Evolutionary conservation across 768 basidiomycete genomes (phyloP).

Genomic region (Lactarius hengduanensis): DNA sequence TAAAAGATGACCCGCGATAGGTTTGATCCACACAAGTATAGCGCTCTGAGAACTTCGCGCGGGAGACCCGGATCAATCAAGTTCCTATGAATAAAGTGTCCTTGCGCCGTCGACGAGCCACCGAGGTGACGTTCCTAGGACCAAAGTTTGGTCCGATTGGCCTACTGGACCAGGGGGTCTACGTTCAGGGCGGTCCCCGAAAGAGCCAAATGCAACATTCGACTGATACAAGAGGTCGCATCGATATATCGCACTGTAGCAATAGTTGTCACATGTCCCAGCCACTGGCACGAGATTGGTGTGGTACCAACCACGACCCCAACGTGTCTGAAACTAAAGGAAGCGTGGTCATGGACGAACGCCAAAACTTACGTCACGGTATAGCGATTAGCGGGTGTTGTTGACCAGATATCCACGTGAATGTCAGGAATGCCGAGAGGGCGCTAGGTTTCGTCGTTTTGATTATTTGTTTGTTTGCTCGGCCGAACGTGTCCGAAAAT

Average conservation of each 20-base stretch:
- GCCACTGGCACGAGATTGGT: neutral
- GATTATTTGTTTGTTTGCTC: too few species aligned
- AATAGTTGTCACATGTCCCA: neutral
- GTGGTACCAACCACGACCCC: too few species aligned
- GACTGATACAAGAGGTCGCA: too few species aligned
- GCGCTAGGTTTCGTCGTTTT: too few species aligned
- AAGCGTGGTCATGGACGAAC: too few species aligned
- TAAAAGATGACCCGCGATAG: neutral
- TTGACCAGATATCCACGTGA: neutral
- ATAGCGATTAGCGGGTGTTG: neutral
- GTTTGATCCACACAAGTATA: neutral
- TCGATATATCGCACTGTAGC: too few species aligned
- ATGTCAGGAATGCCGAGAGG: too few species aligned
- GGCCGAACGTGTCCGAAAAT: neutral
- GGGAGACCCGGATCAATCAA: neutral
- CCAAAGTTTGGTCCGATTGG: neutral
- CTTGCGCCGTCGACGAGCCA: neutral
- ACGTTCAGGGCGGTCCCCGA: neutral
- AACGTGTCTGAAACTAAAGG: too few species aligned
- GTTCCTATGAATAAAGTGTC: neutral
- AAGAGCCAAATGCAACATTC: too few species aligned
- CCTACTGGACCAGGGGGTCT: neutral
- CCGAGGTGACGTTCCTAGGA: neutral
- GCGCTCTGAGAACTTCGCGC: neutral
- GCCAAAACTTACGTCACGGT: neutral